phyloP scores from a whole-genome alignment of 345 rosid species.

The Cardamine chenopodiifolia region DNA sequence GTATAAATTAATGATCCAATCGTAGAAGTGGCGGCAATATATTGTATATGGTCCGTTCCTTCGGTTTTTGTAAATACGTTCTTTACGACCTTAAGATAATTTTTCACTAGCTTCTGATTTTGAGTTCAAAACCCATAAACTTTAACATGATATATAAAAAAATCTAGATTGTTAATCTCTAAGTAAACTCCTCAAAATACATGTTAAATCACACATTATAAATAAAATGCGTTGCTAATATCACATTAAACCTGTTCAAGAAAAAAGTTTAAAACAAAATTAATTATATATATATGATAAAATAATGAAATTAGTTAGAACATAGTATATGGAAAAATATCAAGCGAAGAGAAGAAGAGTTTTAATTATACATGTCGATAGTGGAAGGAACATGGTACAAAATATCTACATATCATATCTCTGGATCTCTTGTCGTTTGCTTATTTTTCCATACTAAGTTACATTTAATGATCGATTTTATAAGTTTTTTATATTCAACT shows the following conservation, averaged over 20 bases:
- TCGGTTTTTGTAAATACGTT: conserved; percentile 10
- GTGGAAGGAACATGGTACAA: conserved; percentile 36
- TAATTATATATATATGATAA: neutral
- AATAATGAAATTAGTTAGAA: neutral
- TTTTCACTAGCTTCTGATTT: neutral
- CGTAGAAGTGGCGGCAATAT: conserved; percentile 2
- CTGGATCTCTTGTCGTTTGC: conserved; percentile 16
- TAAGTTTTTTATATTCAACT: conserved; percentile 5
- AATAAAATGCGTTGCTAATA: neutral
- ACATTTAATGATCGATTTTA: conserved; percentile 32
- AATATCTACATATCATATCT: conserved; percentile 2
- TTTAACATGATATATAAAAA: neutral
- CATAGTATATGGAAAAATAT: neutral
- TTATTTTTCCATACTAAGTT: conserved; percentile 14
- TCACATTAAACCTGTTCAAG: neutral
- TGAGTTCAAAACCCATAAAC: neutral
- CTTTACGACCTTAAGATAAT: neutral
- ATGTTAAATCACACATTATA: neutral
- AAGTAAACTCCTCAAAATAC: neutral
- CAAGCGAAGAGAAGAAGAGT: neutral
- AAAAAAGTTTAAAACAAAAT: neutral
- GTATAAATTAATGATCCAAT: neutral
- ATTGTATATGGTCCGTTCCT: conserved; percentile 11
- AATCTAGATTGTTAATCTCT: neutral
- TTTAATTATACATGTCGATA: conserved; percentile 17